A percentile compares a stretch with the other conserved stretches of the same genome.
phyloP scores from a whole-genome alignment of 805 yeast genomes.

The Candida adriatica region DNA sequence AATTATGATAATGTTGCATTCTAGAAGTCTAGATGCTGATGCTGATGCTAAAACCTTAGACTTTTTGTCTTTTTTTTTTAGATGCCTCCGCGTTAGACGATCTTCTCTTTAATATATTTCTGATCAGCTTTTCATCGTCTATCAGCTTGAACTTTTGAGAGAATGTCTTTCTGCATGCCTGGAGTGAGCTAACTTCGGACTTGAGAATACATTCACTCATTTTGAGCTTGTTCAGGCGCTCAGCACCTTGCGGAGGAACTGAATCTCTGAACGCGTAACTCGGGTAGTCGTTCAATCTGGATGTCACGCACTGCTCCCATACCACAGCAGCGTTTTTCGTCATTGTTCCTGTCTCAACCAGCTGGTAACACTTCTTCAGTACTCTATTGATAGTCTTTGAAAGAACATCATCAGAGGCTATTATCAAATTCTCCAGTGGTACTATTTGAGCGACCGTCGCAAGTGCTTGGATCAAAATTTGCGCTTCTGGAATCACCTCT shows the following conservation, averaged over 20 bases:
- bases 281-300: slow-evolving; percentile 44
- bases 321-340: slow-evolving; percentile 31
- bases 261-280: slow-evolving; percentile 24
- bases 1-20: too few relatives aligned
- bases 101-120: slow-evolving; percentile 52
- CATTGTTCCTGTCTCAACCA: slow-evolving; percentile 40
- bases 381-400: slow-evolving; percentile 38
- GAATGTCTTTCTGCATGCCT: slow-evolving; percentile 27
- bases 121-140: slow-evolving; percentile 52
- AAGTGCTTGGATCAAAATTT: slow-evolving; percentile 46
- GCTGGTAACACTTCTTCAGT: slow-evolving; percentile 53
- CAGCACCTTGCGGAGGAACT: slow-evolving; percentile 14
- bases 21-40: too few relatives aligned
- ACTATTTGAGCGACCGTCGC: slow-evolving; percentile 29
- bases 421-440: slow-evolving; percentile 6
- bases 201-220: slow-evolving; percentile 52
- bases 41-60: too few relatives aligned
- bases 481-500: slow-evolving; percentile 53
- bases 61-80: slow-evolving; percentile 25
- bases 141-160: slow-evolving; percentile 34
- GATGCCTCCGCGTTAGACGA: slow-evolving; percentile 18
- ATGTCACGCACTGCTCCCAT: slow-evolving; percentile 22
- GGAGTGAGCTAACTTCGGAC: slow-evolving; percentile 49
- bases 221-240: slow-evolving; percentile 18
- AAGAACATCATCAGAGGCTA: slow-evolving; percentile 6